phyloP scores from a whole-genome alignment of 2,329 filamentous ascomycete genomes.

The Magnaporthiopsis poae region DNA sequence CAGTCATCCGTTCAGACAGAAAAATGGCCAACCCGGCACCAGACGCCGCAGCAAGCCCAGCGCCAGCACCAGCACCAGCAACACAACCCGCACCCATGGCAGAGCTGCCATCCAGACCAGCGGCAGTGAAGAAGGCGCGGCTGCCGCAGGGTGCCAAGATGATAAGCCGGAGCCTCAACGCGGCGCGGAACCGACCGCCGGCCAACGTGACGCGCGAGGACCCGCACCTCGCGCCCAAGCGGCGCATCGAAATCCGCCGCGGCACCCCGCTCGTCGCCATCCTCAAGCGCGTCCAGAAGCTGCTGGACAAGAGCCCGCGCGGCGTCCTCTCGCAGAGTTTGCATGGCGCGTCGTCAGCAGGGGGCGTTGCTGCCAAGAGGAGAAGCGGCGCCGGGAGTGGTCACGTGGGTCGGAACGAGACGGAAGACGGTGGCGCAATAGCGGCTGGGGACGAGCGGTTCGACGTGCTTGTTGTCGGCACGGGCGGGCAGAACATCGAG shows the following conservation, averaged over 20 bases:
- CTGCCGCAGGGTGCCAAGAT: constrained; percentile 12
- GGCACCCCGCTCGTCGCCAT: constrained; percentile 58
- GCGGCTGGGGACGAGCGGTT: constrained; percentile 8
- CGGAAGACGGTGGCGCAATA: constrained; percentile 21
- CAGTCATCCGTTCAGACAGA: neutral
- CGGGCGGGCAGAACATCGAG: constrained; percentile 8
- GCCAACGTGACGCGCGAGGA: constrained; percentile 13
- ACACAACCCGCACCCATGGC: neutral
- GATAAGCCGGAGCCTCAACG: constrained; percentile 13
- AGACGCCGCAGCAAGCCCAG: neutral
- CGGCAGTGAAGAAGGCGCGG: constrained; percentile 21
- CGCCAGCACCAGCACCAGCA: neutral
- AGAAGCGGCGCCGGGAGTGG: constrained; percentile 34
- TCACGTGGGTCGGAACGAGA: constrained; percentile 30
- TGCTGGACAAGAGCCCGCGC: constrained; percentile 45
- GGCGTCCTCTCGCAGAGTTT: constrained; percentile 35
- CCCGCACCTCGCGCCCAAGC: constrained; percentile 12
- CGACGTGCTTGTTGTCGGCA: constrained; percentile 5
- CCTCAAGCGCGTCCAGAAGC: constrained; percentile 54
- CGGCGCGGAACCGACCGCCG: constrained; percentile 15
- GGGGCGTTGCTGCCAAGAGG: constrained; percentile 30
- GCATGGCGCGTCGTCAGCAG: constrained; percentile 34
- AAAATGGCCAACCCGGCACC: constrained; percentile 1
- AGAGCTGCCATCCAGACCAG: constrained; percentile 18
- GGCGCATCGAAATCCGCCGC: constrained; percentile 52